phyloP scores from a whole-genome alignment of 2,329 filamentous ascomycete species.

The Peltaster fructicola region DNA sequence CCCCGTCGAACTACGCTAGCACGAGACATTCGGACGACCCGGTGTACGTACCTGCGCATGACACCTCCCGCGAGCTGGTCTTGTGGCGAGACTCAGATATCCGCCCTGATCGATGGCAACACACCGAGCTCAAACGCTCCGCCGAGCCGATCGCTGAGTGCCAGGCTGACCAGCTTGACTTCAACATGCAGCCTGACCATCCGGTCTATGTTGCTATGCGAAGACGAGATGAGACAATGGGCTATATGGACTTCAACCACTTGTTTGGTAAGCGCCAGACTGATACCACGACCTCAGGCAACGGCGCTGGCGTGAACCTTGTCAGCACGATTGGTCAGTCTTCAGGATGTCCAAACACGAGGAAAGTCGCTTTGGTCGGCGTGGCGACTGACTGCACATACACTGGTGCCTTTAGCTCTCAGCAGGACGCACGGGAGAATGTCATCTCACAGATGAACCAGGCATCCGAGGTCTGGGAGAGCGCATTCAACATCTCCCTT shows the following conservation, averaged over 20 bases:
- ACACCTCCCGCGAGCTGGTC: slow-evolving; percentile 61
- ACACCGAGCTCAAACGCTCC: slow-evolving; percentile 41
- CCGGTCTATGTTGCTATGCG: slow-evolving; percentile 41
- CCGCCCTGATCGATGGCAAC: slow-evolving; percentile 21
- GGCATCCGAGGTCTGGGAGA: slow-evolving; percentile 76
- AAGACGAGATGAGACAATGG: slow-evolving; percentile 37
- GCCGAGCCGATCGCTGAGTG: slow-evolving; percentile 29
- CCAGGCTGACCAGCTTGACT: slow-evolving; percentile 54
- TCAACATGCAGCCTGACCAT: slow-evolving; percentile 60
- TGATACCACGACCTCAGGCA: slow-evolving; percentile 53
- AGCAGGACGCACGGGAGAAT: slow-evolving; percentile 48
- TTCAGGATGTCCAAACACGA: slow-evolving; percentile 70
- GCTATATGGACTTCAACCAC: slow-evolving; percentile 41
- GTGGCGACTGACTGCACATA: slow-evolving; percentile 90
- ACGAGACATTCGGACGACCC: slow-evolving; percentile 60
- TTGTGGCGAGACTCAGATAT: slow-evolving; percentile 88
- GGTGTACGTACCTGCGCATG: slow-evolving; percentile 31
- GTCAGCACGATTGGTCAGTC: slow-evolving; percentile 62
- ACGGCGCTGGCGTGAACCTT: slow-evolving; percentile 65
- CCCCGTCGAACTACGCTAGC: slow-evolving; percentile 52
- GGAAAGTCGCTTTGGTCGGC: slow-evolving; percentile 79
- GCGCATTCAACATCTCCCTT: slow-evolving; percentile 84
- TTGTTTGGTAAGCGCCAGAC: slow-evolving; percentile 54
- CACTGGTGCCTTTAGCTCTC: slow-evolving; percentile 50
- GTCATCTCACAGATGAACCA: slow-evolving; percentile 71